These are phyloP conservation scores for Talaromyces rugulosus DNA, from an alignment of 2,329 filamentous ascomycete genomes.

Conservation along the genomic window DNA sequence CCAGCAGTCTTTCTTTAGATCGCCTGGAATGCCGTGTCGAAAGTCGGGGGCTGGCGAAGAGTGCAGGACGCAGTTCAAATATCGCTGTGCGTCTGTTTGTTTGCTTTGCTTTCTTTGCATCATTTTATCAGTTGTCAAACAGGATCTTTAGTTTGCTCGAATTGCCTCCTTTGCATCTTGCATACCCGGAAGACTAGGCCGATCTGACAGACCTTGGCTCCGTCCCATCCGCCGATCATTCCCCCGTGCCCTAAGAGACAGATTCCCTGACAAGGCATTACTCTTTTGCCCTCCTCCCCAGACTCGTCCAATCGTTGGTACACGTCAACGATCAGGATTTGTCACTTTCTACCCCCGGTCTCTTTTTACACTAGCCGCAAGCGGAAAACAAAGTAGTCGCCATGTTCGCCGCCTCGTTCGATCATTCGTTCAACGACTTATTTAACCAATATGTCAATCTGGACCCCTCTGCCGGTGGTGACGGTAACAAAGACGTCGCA, in stretches of 20 bases:
- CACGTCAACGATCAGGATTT: conserved; percentile 17
- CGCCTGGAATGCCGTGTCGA: conserved; percentile 30
- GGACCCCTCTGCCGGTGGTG: conserved; percentile 47
- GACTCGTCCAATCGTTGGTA: conserved; percentile 28
- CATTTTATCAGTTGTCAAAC: conserved; percentile 29
- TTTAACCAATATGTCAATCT: conserved; percentile 62
- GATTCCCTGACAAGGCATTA: conserved; percentile 18
- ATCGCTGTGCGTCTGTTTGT: conserved; percentile 35
- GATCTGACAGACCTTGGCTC: conserved; percentile 1
- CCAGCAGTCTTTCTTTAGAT: conserved; percentile 28
- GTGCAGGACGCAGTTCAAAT: conserved; percentile 32
- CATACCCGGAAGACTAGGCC: conserved; percentile 5
- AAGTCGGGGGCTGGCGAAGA: conserved; percentile 32
- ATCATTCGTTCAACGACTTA: conserved; percentile 57
- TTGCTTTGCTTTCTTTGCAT: conserved; percentile 42
- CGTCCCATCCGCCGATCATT: conserved; percentile 17
- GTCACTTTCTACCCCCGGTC: conserved; percentile 14
- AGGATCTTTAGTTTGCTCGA: conserved; percentile 16
- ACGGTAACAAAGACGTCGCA: conserved; percentile 45
- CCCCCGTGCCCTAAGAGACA: conserved; percentile 12
- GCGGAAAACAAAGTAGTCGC: conserved; percentile 50
- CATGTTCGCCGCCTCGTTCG: conserved; percentile 44
- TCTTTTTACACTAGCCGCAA: conserved; percentile 26
- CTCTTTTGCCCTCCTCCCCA: conserved; percentile 12
- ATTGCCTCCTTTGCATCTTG: conserved; percentile 12